Conservation (phyloP, 2,329 filamentous ascomycete species). For the Huntiella decipiens region DNA sequence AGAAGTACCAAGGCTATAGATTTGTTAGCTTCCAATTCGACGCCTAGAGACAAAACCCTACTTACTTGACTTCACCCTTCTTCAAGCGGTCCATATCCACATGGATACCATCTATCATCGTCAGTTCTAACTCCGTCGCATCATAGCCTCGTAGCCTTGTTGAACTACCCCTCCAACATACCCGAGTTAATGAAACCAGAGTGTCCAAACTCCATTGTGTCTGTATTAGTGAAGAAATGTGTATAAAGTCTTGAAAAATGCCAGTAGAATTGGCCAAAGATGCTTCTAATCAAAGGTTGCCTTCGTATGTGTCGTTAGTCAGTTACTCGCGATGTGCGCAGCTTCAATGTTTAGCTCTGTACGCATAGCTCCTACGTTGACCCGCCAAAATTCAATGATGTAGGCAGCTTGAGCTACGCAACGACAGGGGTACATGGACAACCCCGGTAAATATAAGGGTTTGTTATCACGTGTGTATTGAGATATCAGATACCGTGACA, state of each 20-base stretch:
- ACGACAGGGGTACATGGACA: neutral
- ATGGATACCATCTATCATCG: conserved; percentile 76
- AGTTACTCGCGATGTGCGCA: neutral
- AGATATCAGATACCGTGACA: neutral
- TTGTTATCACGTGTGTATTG: neutral
- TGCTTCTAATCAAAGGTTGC: neutral
- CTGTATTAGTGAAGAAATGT: no score
- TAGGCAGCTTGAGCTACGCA: conserved; percentile 12
- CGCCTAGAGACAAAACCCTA: conserved; percentile 13
- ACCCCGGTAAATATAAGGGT: neutral
- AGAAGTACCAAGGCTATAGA: conserved; percentile 70
- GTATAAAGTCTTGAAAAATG: neutral
- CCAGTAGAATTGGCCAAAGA: neutral
- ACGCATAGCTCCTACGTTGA: neutral
- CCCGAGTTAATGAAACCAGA: conserved; percentile 46
- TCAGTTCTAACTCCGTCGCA: conserved; percentile 12
- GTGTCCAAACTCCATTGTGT: conserved; percentile 41
- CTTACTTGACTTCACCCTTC: conserved; percentile 97
- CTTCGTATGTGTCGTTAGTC: neutral
- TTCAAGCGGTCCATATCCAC: conserved; percentile 98
- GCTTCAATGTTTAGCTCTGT: neutral
- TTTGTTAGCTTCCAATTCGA: conserved; percentile 14
- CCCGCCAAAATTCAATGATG: neutral
- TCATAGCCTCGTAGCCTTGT: conserved; percentile 12
- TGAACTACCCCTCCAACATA: conserved; percentile 18